Evolutionary conservation across 192 early-diverging fungal species (phyloP), one percentile per base, ranked within the genome.

Genomic region (Fimicolochytrium jonesii): DNA sequence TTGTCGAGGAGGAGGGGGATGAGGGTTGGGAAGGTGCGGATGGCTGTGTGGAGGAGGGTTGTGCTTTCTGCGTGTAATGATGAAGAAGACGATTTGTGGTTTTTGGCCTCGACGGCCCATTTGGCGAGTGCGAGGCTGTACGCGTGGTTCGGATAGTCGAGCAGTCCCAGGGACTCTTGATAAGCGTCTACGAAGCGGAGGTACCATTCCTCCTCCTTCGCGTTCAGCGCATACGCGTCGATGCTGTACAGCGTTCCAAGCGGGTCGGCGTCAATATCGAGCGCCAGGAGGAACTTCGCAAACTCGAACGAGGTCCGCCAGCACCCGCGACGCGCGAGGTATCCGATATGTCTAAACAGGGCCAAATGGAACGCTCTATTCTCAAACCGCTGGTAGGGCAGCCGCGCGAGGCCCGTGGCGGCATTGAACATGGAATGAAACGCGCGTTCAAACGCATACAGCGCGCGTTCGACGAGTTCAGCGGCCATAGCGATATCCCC

Each of bases 291-390:
- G 10, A 90, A 72, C 73, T 91, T 97, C 49, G 89, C 84, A 48
- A 93, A 87, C 73, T 95, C 94, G 61, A 93, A 87, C 20, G 89
- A 85, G 22, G 94, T 97, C 35, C 91, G 71, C 94, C 94, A 97
- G 71, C 92, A 94, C 13, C 94, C 93, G 47, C 88, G 78, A n/a
- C 92, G 77, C 23, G 87, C 79, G 61, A 93, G 64, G 63, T 88
- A 92, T 68, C 88, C 85, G 48, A 94, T 86, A 35, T 97, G 92
- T 11, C 90, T 77, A 62, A 88, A 90, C 25, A 97, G 55, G 0
- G 89, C 91, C 57, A 94, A 49, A 59, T 47, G 59, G 25, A 69
- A 45, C 10, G 64, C 81, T 51, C 92, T 77, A 68, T 92, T 94
- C 74, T 94, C 91, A 30, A 86, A 77, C 6, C 78, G 70, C 56